A percentile compares a stretch with the other conserved stretches of the same genome.
Evolutionary conservation across 345 rosid species (phyloP).

Genomic region (Litchi chinensis): DNA sequence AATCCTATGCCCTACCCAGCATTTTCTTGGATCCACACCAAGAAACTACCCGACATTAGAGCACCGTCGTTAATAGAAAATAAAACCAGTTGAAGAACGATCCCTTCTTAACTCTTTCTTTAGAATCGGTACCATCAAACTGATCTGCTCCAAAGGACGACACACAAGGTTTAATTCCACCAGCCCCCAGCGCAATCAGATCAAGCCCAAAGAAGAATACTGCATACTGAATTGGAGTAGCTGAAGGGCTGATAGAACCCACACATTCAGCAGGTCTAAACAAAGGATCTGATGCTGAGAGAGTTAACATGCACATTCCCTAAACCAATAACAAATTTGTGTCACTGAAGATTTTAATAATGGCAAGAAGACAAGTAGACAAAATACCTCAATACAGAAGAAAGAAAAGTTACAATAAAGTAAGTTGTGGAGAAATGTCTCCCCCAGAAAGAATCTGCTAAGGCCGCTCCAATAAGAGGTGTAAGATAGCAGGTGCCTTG

Average conservation of each 20-base stretch:
- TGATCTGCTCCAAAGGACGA: constrained; percentile 97
- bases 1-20: constrained; percentile 95
- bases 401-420: constrained; percentile 51
- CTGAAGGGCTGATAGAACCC: constrained; percentile 62
- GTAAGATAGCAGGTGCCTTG: constrained; percentile 88
- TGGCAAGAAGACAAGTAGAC: not conserved
- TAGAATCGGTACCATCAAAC: constrained; percentile 84
- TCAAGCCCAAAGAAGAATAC: constrained; percentile 87
- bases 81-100: constrained; percentile 97
- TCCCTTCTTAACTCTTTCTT: constrained; percentile 78
- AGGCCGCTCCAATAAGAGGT: constrained; percentile 83
- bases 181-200: constrained; percentile 88
- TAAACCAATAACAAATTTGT: constrained; percentile 26
- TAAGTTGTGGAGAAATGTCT: constrained; percentile 91
- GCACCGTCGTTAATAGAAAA: too few species aligned
- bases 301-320: constrained; percentile 89
- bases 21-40: constrained; percentile 93
- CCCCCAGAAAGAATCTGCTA: constrained; percentile 98
- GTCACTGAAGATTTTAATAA: constrained; percentile 15
- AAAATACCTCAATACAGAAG: not conserved
- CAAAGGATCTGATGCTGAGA: constrained; percentile 79
- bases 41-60: constrained; percentile 44
- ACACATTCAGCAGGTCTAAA: constrained; percentile 68
- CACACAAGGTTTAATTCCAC: constrained; percentile 96
- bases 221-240: constrained; percentile 65